A percentile compares a stretch with the other conserved stretches of the same genome.
phyloP scores from a whole-genome alignment of 2,329 filamentous ascomycete species.

The Scedosporium boydii region DNA sequence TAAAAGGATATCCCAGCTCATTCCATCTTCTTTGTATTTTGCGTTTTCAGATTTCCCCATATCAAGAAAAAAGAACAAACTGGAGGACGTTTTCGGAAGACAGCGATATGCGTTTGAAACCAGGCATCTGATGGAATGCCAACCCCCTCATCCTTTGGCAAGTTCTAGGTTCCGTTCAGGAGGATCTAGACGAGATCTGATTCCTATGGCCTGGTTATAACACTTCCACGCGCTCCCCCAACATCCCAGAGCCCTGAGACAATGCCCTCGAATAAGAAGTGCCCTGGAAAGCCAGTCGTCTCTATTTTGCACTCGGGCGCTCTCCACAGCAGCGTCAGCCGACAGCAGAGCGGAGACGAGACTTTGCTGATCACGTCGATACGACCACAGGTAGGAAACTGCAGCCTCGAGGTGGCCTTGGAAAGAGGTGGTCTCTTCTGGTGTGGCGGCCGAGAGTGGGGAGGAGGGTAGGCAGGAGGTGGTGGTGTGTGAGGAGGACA shows the following conservation, averaged over 20 bases:
- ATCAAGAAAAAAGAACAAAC: no score
- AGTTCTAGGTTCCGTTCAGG: background rate
- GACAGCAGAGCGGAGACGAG: background rate
- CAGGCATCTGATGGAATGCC: no score
- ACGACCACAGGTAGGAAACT: background rate
- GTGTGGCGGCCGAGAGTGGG: background rate
- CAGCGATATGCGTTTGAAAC: no score
- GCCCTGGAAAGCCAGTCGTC: background rate
- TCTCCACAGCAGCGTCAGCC: background rate
- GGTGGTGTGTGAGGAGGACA: background rate
- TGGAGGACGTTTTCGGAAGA: no score
- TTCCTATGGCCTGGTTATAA: background rate
- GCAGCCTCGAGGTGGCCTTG: background rate
- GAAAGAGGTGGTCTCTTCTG: background rate
- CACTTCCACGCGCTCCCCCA: background rate
- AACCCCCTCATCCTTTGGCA: no score
- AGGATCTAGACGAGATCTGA: background rate
- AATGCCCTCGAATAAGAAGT: background rate
- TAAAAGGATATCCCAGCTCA: no score
- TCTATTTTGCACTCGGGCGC: background rate
- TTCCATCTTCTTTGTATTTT: no score
- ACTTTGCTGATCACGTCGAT: background rate
- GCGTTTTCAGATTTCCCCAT: no score
- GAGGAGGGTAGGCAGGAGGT: background rate
- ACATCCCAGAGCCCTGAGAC: background rate